Evolutionary conservation across 371 early-diverging fungal species (phyloP).

Genomic region (Chytridiales sp.): DNA sequence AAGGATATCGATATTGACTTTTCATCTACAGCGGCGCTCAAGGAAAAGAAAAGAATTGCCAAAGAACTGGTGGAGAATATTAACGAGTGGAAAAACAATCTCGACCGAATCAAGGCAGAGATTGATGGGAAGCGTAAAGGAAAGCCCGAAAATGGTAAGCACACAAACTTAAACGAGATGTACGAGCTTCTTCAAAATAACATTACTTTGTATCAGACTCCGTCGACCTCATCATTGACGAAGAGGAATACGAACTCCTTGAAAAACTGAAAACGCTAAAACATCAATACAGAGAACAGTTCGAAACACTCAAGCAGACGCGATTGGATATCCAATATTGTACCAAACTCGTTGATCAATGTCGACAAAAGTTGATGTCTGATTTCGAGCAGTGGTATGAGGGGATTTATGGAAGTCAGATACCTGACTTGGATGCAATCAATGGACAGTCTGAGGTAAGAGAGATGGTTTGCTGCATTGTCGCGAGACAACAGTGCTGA

Average conservation of each 20-base stretch:
- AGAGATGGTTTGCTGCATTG: constrained; percentile 2
- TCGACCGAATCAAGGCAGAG: constrained; percentile 36
- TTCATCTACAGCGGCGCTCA: constrained; percentile 32
- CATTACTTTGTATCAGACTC: background rate
- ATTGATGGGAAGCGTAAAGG: constrained; percentile 30
- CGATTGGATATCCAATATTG: constrained; percentile 51
- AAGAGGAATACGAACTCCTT: constrained; percentile 43
- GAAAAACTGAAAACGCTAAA: constrained; percentile 43
- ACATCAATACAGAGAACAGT: constrained; percentile 35
- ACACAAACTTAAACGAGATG: too few relatives aligned
- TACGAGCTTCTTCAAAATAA: background rate
- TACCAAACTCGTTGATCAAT: constrained; percentile 49
- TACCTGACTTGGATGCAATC: constrained; percentile 19
- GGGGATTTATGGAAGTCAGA: constrained; percentile 26
- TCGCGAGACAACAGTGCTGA: background rate
- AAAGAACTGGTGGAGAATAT: constrained; percentile 40
- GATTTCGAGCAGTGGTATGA: constrained; percentile 60
- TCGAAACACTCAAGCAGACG: constrained; percentile 31
- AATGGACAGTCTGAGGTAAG: constrained; percentile 26
- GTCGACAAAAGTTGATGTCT: constrained; percentile 49
- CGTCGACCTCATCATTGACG: constrained; percentile 43
- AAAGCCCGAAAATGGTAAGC: background rate
- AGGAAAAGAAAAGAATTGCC: constrained; percentile 46
- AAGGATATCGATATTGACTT: background rate
- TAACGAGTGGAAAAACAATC: constrained; percentile 41